These are phyloP conservation scores for Acacia crassicarpa DNA, from an alignment of 306 rosid species.

Conservation along the genomic window DNA sequence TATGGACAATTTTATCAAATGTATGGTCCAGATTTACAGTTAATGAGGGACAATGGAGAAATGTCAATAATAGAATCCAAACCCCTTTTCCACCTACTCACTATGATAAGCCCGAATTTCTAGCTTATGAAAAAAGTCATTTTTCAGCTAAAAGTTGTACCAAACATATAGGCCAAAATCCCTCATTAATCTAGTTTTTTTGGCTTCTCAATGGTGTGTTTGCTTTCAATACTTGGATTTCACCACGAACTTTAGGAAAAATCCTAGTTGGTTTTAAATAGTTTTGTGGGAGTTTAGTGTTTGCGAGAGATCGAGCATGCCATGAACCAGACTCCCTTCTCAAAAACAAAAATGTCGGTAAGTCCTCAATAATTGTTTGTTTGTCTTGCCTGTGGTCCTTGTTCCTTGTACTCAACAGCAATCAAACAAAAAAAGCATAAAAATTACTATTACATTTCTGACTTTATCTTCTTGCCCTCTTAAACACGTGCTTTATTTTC, in stretches of 20 bases:
- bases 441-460: background rate
- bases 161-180: no score
- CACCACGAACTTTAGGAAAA: background rate
- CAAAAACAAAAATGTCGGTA: background rate
- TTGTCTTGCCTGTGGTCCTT: background rate
- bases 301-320: background rate
- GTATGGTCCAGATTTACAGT: no score
- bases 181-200: no score
- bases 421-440: background rate
- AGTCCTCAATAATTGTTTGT: background rate
- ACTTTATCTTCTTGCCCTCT: background rate
- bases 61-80: no score
- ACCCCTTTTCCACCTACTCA: no score
- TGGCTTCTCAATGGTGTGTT: background rate
- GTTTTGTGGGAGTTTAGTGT: background rate
- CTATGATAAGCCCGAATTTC: no score
- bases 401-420: background rate
- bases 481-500: background rate
- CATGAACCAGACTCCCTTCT: background rate
- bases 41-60: no score
- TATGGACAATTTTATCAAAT: no score
- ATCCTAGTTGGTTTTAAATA: background rate
- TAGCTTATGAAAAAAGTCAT: no score
- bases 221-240: background rate
- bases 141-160: no score